Evolutionary conservation across 495 filamentous ascomycete species (phyloP).

Genomic region (Tuber magnatum): DNA sequence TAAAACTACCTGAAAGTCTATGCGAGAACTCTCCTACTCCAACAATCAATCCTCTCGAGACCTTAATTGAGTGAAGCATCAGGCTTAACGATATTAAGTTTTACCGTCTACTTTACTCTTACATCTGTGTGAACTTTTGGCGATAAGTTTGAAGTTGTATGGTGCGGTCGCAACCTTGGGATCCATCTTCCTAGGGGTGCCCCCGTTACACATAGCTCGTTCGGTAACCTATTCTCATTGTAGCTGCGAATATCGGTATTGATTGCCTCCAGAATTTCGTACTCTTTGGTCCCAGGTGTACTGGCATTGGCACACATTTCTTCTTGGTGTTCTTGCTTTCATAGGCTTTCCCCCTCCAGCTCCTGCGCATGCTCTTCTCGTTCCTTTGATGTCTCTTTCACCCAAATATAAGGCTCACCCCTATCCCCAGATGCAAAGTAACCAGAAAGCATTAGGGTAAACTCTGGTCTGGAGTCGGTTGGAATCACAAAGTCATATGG

Average conservation of each 20-base stretch:
- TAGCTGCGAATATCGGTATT: not conserved
- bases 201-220: too few species aligned
- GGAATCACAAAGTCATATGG: not conserved
- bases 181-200: too few species aligned
- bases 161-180: too few species aligned
- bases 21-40: too few species aligned
- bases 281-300: not conserved
- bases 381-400: not conserved
- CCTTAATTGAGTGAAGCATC: too few species aligned
- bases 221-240: not conserved
- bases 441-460: not conserved
- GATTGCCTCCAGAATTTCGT: not conserved
- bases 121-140: too few species aligned
- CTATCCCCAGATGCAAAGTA: not conserved
- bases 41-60: too few species aligned
- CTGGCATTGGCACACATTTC: not conserved
- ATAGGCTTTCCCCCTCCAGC: not conserved
- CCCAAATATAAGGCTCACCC: not conserved
- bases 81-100: too few species aligned
- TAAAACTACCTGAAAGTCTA: too few species aligned
- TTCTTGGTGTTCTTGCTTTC: not conserved
- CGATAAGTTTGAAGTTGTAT: too few species aligned
- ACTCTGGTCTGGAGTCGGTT: not conserved
- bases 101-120: too few species aligned
- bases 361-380: not conserved